These are phyloP conservation scores for Diospyros kaki DNA, from an alignment of 148 eudicot species.

Conservation along the genomic window DNA sequence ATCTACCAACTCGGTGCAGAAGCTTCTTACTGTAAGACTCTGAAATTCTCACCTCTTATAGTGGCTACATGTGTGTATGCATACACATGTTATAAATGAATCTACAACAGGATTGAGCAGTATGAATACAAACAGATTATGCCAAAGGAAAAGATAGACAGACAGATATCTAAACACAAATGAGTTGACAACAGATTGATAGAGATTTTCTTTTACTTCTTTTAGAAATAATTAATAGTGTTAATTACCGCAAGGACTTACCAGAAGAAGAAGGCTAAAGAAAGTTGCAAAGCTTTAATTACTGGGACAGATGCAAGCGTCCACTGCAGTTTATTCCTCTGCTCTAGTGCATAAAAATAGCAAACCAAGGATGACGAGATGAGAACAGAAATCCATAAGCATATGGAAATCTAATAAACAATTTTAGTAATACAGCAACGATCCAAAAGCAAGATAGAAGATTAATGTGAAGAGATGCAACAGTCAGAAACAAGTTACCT, in stretches of 20 bases:
- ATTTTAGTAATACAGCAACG: background rate
- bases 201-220: background rate
- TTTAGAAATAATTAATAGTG: background rate
- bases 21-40: background rate
- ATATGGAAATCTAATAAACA: background rate
- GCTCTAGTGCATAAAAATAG: conserved; percentile 35
- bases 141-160: background rate
- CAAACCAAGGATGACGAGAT: conserved; percentile 10
- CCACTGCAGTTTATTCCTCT: conserved; percentile 92
- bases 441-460: background rate
- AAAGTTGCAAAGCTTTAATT: conserved; percentile 75
- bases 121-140: background rate
- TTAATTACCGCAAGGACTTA: conserved; percentile 25
- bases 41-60: background rate
- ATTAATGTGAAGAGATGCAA: background rate
- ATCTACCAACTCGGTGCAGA: too few species aligned
- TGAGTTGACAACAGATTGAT: too few species aligned
- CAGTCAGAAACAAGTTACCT: background rate
- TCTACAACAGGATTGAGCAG: background rate
- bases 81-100: too few species aligned
- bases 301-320: conserved; percentile 76
- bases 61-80: background rate
- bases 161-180: background rate
- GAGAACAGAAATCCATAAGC: background rate
- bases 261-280: conserved; percentile 89